Evolutionary conservation across 441 rosid genomes (phyloP), one percentile per base, ranked within the genome.

Genomic region (Populus hybrid): DNA sequence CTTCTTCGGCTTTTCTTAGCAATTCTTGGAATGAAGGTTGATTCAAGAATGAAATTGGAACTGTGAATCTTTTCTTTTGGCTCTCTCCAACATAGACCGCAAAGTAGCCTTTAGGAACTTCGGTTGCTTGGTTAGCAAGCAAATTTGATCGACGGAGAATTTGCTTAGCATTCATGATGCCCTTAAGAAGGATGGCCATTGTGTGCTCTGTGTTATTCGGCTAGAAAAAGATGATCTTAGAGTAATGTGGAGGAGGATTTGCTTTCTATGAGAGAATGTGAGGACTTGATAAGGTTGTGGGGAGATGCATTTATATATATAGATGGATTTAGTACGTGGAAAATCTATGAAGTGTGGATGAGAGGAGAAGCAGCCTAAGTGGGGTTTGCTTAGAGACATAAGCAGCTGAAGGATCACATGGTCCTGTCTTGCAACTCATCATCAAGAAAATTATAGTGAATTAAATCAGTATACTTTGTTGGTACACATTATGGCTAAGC

Each of bases 391-490:
- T 33, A 72, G 79, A 81, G 69, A 78, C 82, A 81, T n/a, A 29
- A 63, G 26, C 75, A 69, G 63, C 23, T 81, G 77, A 79, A 73
- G 72, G 18, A 77, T 79, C 87, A 81, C 86, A 82, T 84, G 87
- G 78, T 24, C 36, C 24, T 83, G 86, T 78, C 82, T 71, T 76
- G 45, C n/a, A 70, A 78, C 40, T 79, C 9, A 6, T 77, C 29
- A 35, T 77, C 71, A 74, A 64, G 35, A 33, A 42, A 35, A 36
- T 74, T 69, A 24, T 74, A 26, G 3, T 26, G 6, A 53, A 26
- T 74, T 45, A 33, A 75, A 9, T 59, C 21, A 69, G 63, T 63
- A 9, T 9, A 4, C 59, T 24, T 38, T 18, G 40, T n/a, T 38
- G 42, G 28, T n/a, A n/a, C n/a, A n/a, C n/a, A n/a, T n/a, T 35